These are phyloP conservation scores for Adansonia rubrostipa DNA, from an alignment of 441 rosid species.

Conservation along the genomic window DNA sequence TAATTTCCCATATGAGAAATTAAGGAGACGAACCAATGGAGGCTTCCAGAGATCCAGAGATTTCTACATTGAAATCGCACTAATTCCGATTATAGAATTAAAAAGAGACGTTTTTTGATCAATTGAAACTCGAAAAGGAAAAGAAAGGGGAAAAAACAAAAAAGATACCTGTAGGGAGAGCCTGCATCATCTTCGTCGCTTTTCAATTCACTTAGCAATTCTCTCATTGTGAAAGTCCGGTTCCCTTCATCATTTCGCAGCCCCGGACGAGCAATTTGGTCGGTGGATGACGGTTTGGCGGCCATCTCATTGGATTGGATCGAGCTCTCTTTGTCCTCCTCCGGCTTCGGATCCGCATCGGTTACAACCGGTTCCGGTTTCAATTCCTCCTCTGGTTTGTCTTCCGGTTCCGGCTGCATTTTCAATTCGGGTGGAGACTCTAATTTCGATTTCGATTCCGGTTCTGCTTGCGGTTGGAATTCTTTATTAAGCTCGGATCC, in stretches of 20 bases:
- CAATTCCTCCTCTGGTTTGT: conserved; percentile 30
- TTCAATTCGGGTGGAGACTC: conserved; percentile 27
- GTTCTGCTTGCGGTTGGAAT: conserved; percentile 31
- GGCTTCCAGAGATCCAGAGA: conserved; percentile 11
- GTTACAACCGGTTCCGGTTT: conserved; percentile 24
- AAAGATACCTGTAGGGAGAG: conserved; percentile 61
- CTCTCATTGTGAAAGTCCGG: conserved; percentile 90
- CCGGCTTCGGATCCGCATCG: conserved; percentile 34
- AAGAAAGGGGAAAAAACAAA: neutral
- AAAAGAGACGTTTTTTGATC: neutral
- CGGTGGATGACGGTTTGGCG: conserved; percentile 33
- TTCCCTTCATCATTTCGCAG: conserved; percentile 61
- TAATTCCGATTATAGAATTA: conserved; percentile 19
- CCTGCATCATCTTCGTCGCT: conserved; percentile 68
- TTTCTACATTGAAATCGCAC: neutral
- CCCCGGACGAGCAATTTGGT: conserved; percentile 36
- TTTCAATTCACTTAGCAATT: conserved; percentile 78
- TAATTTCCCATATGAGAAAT: conserved; percentile 6
- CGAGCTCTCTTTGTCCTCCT: conserved; percentile 41
- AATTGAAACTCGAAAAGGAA: conserved; percentile 28
- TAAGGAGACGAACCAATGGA: neutral
- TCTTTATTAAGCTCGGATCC: conserved; percentile 56
- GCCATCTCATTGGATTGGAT: conserved; percentile 43
- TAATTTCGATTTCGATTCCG: conserved; percentile 23
- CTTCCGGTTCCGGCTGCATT: conserved; percentile 14